These are phyloP conservation scores for Termitomyces eurrhizus DNA, from an alignment of 768 basidiomycete genomes.

Conservation along the genomic window DNA sequence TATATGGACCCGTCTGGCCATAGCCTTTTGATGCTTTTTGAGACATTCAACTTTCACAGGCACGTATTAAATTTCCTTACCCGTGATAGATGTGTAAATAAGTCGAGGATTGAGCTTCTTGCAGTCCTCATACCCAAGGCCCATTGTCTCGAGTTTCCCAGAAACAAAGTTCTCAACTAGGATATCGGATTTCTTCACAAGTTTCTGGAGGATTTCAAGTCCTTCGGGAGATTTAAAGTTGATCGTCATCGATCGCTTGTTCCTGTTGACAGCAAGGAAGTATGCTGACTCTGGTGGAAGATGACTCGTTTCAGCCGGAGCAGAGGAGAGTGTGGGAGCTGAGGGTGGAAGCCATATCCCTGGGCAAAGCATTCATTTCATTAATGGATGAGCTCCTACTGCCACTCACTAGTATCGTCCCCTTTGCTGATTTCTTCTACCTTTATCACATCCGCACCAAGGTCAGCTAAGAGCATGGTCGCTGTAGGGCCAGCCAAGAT, in stretches of 20 bases:
- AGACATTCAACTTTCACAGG: neutral
- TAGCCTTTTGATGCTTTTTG: conserved; percentile 25
- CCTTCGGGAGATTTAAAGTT: conserved; percentile 83
- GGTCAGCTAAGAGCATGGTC: conserved; percentile 91
- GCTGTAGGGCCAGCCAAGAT: conserved; percentile 89
- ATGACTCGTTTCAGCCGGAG: conserved; percentile 51
- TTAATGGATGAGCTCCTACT: neutral
- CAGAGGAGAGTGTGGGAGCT: conserved; percentile 43
- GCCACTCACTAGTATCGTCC: conserved; percentile 65
- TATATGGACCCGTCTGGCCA: conserved; percentile 84
- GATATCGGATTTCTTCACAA: conserved; percentile 75
- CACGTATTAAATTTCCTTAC: conserved; percentile 33
- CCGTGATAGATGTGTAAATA: conserved; percentile 88
- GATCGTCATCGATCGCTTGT: conserved; percentile 85
- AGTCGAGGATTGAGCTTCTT: conserved; percentile 70
- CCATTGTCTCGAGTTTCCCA: conserved; percentile 81
- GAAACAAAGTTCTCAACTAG: conserved; percentile 87
- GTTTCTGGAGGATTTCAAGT: conserved; percentile 63
- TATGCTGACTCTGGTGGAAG: conserved; percentile 91
- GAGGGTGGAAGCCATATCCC: conserved; percentile 67
- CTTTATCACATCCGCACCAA: conserved; percentile 93
- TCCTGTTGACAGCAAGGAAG: conserved; percentile 84
- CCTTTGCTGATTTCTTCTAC: conserved; percentile 78
- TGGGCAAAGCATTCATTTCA: conserved; percentile 21
- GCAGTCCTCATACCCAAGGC: conserved; percentile 85